Percentiles rank a stretch among this genome's conserved stretches.
Evolutionary conservation across 441 rosid genomes (phyloP).

Genomic region (Aleurites moluccanus): DNA sequence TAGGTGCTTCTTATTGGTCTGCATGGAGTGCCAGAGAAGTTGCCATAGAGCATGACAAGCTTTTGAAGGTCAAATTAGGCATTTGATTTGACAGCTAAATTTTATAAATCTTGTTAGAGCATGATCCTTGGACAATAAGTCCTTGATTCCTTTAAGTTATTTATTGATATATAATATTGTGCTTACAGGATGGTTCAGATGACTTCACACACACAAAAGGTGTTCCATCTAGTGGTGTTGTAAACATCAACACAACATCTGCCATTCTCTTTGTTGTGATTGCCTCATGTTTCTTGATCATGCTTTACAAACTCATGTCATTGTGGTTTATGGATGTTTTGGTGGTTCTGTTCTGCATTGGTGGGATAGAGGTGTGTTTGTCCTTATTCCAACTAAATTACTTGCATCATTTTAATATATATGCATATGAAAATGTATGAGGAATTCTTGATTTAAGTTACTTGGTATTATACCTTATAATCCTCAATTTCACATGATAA

Average conservation of each 20-base stretch:
- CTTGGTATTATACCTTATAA: background rate
- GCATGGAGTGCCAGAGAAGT: conserved; percentile 97
- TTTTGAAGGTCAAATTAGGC: conserved; percentile 59
- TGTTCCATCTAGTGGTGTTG: conserved; percentile 52
- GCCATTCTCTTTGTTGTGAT: conserved; percentile 75
- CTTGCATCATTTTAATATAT: background rate
- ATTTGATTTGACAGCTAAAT: conserved; percentile 4
- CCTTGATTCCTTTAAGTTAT: conserved; percentile 14
- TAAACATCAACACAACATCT: conserved; percentile 73
- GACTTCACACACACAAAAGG: conserved; percentile 47
- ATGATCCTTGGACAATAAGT: conserved; percentile 6
- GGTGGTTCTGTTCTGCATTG: conserved; percentile 95
- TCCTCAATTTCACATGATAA: background rate
- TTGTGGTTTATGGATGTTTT: conserved; percentile 84
- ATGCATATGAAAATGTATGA: conserved; percentile 5
- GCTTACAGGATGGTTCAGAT: conserved; percentile 72
- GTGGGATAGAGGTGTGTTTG: conserved; percentile 80
- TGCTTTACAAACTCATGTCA: conserved; percentile 94
- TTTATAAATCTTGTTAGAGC: conserved; percentile 6
- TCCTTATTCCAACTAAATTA: background rate
- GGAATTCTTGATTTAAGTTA: background rate
- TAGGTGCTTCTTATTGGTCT: conserved; percentile 96
- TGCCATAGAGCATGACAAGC: conserved; percentile 79
- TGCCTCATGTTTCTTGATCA: conserved; percentile 87
- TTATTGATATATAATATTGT: conserved; percentile 8